These are phyloP conservation scores for Fusarium sarcochroum DNA, from an alignment of 2,329 filamentous ascomycete species.

Conservation along the genomic window DNA sequence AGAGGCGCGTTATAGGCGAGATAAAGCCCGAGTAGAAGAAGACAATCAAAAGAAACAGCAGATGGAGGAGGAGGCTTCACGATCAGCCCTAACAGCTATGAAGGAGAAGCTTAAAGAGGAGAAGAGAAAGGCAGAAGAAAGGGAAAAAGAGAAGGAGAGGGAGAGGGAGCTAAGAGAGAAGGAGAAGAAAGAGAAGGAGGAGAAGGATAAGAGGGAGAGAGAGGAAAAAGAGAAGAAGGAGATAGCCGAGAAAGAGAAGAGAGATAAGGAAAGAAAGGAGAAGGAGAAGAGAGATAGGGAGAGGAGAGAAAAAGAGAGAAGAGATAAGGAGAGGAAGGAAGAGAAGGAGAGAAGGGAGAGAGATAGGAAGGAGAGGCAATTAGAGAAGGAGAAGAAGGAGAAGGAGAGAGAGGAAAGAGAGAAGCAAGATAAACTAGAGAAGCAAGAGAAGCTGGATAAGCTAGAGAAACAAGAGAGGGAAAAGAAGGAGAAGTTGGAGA, in stretches of 20 bases:
- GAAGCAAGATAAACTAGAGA: neutral
- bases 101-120: constrained; percentile 22
- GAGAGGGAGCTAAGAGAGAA: constrained; percentile 17
- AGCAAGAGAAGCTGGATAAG: constrained; percentile 12
- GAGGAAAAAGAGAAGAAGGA: constrained; percentile 21
- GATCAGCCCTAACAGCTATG: neutral
- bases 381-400: constrained; percentile 27
- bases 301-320: constrained; percentile 7
- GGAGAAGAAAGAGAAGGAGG: constrained; percentile 3
- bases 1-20: constrained; percentile 12
- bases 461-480: neutral
- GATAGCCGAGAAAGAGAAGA: constrained; percentile 29
- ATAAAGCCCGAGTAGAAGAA: constrained; percentile 18
- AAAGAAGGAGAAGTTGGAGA: neutral
- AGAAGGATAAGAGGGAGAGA: neutral
- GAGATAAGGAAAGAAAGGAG: constrained; percentile 25
- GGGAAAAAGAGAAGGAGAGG: constrained; percentile 26
- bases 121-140: constrained; percentile 22
- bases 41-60: constrained; percentile 15
- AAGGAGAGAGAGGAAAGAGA: constrained; percentile 22
- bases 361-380: constrained; percentile 14
- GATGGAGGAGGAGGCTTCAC: constrained; percentile 16
- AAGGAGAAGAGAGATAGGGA: neutral
- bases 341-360: constrained; percentile 15
- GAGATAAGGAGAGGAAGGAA: neutral